Evolutionary conservation across 2,329 filamentous ascomycete genomes (phyloP).

Genomic region (Ceratocystis huliohia): DNA sequence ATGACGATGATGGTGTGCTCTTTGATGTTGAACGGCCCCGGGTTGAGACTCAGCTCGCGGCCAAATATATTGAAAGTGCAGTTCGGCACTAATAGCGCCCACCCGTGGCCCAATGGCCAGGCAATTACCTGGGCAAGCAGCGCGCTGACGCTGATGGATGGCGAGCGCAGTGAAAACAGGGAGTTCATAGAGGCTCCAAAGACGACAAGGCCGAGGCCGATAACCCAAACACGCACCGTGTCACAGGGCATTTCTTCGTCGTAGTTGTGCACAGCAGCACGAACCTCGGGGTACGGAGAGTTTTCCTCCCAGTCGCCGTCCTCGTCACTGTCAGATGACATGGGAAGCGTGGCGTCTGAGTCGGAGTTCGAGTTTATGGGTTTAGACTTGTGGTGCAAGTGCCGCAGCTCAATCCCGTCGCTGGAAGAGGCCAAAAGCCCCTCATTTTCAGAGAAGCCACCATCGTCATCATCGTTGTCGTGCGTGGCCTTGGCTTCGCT

Average conservation of each 20-base stretch:
- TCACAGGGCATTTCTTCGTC: constrained; percentile 55
- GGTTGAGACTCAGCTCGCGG: constrained; percentile 45
- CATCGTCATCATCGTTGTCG: not conserved
- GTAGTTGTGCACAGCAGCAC: constrained; percentile 50
- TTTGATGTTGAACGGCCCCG: constrained; percentile 57
- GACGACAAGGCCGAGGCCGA: constrained; percentile 44
- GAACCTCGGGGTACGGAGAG: constrained; percentile 55
- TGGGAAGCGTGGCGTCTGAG: constrained; percentile 16
- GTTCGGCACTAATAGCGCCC: constrained; percentile 44
- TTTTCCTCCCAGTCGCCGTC: constrained; percentile 34
- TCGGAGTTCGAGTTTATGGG: constrained; percentile 22
- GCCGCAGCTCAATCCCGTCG: constrained; percentile 25
- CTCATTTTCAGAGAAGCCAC: constrained; percentile 39
- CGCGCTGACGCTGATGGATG: constrained; percentile 47
- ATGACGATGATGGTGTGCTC: constrained; percentile 57
- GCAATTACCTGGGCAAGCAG: constrained; percentile 52
- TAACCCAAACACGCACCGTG: constrained; percentile 52
- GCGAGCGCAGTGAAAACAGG: constrained; percentile 48
- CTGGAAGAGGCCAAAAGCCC: constrained; percentile 39
- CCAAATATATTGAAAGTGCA: constrained; percentile 41
- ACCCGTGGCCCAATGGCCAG: constrained; percentile 49
- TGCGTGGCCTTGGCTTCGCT: not conserved
- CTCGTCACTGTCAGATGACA: constrained; percentile 21
- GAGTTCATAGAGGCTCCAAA: constrained; percentile 50
- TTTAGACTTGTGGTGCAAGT: constrained; percentile 17